These are phyloP conservation scores for Trapa incisa DNA, from an alignment of 345 rosid species.

Conservation along the genomic window DNA sequence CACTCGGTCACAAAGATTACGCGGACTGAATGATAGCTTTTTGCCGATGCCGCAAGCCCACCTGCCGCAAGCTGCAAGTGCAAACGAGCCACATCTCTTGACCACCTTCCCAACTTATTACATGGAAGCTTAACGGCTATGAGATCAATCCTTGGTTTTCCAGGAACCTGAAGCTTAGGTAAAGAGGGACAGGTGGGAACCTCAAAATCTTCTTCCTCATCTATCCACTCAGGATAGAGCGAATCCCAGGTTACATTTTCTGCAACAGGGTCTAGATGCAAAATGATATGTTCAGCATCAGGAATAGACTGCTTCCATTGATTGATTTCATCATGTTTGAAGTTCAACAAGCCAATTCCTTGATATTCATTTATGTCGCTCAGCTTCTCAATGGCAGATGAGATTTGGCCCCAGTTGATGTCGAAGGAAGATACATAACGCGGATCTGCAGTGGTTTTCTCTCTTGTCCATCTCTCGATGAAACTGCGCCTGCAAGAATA, in stretches of 20 bases:
- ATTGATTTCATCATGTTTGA: conserved; percentile 45
- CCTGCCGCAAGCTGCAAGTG: conserved; percentile 84
- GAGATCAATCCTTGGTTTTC: conserved; percentile 65
- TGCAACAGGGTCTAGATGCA: conserved; percentile 33
- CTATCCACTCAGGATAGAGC: conserved; percentile 87
- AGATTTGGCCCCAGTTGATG: conserved; percentile 53
- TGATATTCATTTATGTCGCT: conserved; percentile 34
- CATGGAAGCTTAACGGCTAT: conserved; percentile 76
- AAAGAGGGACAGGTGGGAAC: conserved; percentile 70
- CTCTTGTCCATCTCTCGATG: conserved; percentile 38
- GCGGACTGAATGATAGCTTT: conserved; percentile 57
- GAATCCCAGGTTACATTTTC: conserved; percentile 61
- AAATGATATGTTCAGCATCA: conserved; percentile 45
- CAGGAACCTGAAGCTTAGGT: conserved; percentile 54
- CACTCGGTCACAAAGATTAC: conserved; percentile 60
- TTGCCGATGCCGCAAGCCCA: conserved; percentile 63
- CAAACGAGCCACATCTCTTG: conserved; percentile 73
- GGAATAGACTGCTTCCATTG: conserved; percentile 44
- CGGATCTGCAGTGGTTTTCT: conserved; percentile 26
- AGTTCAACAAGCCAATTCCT: conserved; percentile 68
- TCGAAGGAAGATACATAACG: conserved; percentile 47
- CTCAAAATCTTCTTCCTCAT: conserved; percentile 76
- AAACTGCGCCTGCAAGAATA: conserved; percentile 22
- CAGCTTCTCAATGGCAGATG: conserved; percentile 36
- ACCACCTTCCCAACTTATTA: conserved; percentile 48